Evolutionary conservation across 805 yeast genomes (phyloP).

Genomic region (Hanseniaspora jakobsenii): DNA sequence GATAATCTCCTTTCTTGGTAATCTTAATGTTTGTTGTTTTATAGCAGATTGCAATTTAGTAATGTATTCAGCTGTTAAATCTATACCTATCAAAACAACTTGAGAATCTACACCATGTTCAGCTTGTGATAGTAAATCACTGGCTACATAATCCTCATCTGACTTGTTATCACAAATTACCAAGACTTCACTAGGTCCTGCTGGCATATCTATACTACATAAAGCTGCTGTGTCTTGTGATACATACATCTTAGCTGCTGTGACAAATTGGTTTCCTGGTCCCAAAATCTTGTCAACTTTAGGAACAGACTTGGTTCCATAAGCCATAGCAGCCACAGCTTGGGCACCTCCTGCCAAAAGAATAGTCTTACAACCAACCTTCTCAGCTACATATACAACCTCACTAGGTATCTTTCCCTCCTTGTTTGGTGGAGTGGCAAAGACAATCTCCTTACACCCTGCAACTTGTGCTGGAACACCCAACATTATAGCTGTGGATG

Average conservation of each 20-base stretch:
- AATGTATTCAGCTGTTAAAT: conserved; percentile 47
- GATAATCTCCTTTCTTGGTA: conserved; percentile 89
- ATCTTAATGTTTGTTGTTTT: conserved; percentile 62
- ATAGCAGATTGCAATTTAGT: conserved; percentile 69
- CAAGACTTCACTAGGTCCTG: conserved; percentile 96
- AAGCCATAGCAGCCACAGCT: conserved; percentile 97
- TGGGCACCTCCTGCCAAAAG: conserved; percentile 99
- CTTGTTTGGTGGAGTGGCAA: conserved; percentile 92
- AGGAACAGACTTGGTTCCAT: conserved; percentile 85
- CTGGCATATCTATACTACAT: conserved; percentile 98
- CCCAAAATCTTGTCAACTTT: conserved; percentile 96
- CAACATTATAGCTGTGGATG: conserved; percentile 94
- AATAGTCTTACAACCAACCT: conserved; percentile 81
- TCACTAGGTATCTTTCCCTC: conserved; percentile 86
- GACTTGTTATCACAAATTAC: conserved; percentile 85
- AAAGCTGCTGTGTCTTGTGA: conserved; percentile 90
- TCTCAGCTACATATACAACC: conserved; percentile 93
- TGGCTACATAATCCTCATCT: conserved; percentile 93
- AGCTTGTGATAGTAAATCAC: conserved; percentile 91
- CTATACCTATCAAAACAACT: conserved; percentile 80
- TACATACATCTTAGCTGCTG: conserved; percentile 97
- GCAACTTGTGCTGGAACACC: conserved; percentile 99
- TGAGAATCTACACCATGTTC: conserved; percentile 98
- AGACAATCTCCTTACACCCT: conserved; percentile 78
- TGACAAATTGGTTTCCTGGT: conserved; percentile 98